These are phyloP conservation scores for Calonectria multiphialidica DNA, from an alignment of 2,329 filamentous ascomycete genomes.

Conservation along the genomic window DNA sequence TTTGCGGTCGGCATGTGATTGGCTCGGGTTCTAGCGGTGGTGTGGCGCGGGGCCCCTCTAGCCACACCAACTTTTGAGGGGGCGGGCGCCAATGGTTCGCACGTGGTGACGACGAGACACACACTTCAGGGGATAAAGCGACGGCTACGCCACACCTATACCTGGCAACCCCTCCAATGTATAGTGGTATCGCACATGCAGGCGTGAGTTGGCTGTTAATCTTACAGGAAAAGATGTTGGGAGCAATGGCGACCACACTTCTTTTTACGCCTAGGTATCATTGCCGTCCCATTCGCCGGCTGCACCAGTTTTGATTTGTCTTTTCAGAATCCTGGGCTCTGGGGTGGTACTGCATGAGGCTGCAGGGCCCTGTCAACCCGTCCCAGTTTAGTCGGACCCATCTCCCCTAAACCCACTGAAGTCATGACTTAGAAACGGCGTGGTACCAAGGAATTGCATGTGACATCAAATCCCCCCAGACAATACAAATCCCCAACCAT, in stretches of 20 bases:
- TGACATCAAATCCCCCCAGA: constrained; percentile 41
- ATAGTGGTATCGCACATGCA: constrained; percentile 5
- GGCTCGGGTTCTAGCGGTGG: constrained; percentile 18
- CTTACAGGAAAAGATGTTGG: constrained; percentile 1
- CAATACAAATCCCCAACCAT: not conserved
- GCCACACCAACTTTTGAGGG: not conserved
- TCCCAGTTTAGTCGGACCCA: constrained; percentile 14
- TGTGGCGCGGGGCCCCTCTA: constrained; percentile 21
- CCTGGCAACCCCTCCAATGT: not conserved
- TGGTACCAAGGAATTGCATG: constrained; percentile 38
- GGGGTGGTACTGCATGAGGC: not conserved
- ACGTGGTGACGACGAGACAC: not conserved
- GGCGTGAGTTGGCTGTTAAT: constrained; percentile 5
- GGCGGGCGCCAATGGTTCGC: not conserved
- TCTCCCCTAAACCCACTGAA: constrained; percentile 26
- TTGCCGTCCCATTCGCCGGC: not conserved
- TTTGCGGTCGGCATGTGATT: constrained; percentile 45
- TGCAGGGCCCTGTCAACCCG: not conserved
- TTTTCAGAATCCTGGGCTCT: not conserved
- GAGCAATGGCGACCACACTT: constrained; percentile 7
- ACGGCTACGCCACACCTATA: not conserved
- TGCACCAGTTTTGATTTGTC: not conserved
- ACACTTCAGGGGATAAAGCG: not conserved
- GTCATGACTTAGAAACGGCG: constrained; percentile 17
- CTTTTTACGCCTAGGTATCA: not conserved